Evolutionary conservation across 1,139 yeast species (phyloP), one percentile per base, ranked within the genome.

Genomic region (Lizanozyma gosingica): DNA sequence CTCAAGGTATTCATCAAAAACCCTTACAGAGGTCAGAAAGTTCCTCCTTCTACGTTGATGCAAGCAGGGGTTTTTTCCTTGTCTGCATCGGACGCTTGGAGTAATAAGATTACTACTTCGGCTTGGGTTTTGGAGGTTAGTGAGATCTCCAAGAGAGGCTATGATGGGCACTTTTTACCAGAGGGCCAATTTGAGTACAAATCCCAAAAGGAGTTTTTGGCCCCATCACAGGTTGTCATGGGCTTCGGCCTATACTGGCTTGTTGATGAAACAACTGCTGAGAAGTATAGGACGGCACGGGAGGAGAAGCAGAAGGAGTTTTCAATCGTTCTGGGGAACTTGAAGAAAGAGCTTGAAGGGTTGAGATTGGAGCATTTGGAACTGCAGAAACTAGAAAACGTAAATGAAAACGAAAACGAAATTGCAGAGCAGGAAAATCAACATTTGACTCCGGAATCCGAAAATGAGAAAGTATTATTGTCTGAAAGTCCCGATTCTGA

Each of bases 81-180:
- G 48, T 72, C 94, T n/a, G 75, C 90, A 0, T 81, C 95, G 1
- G 78, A 74, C 38, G 95, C 96, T 0, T 92, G 99, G 99, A 90
- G 80, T 39, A 76, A 81, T 37, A 90, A 88, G 55, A 71, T 83
- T 36, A 76, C 84, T 1, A 76, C 85, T 0, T 80, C 95, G 1
- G 83, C 96, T 2, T 88, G 95, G 95, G 83, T 79, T 71, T 76
- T 85, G 17, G 71, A 69, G 37, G 88, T 85, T 4, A 57, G 62
- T 27, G 82, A 77, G 40, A 68, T 88, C 4, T 76, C 86, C 1
- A 85, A 87, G 52, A 75, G 75, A 40, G 88, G 80, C 53, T 66
- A 71, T 44, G 86, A 80, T 49, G 80, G 79, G 1, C 71, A 76
- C 6, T 69, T 84, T 27, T 65, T 88, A 38, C 73, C 80, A 1